Conservation (phyloP, 1,284 basidiomycete species). For the Fomitopsis betulina region DNA sequence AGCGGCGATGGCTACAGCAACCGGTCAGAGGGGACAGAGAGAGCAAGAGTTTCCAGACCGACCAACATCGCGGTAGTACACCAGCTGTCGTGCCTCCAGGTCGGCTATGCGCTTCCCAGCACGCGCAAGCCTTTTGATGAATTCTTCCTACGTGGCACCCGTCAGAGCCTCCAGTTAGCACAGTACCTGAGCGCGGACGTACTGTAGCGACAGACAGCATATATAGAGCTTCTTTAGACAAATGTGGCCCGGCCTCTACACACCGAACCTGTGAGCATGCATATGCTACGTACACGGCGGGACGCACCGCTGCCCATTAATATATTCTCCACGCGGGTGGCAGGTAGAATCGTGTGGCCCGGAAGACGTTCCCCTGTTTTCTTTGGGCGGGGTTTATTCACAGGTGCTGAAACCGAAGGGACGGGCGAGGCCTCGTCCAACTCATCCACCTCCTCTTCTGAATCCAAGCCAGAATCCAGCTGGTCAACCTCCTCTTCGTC, state of each 20-base stretch:
- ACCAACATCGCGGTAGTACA: slow-evolving; percentile 74
- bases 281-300: not conserved
- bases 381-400: slow-evolving; percentile 28
- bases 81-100: slow-evolving; percentile 42
- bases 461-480: slow-evolving; percentile 56
- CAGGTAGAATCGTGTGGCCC: slow-evolving; percentile 59
- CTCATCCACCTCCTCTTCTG: slow-evolving; percentile 32
- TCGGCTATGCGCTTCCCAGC: slow-evolving; percentile 55
- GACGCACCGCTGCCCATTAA: slow-evolving; percentile 63
- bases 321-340: slow-evolving; percentile 61
- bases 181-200: slow-evolving; percentile 17
- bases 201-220: slow-evolving; percentile 70
- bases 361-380: slow-evolving; percentile 45
- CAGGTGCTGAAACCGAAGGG: not conserved
- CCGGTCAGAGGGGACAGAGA: slow-evolving; percentile 9
- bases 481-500: slow-evolving; percentile 56
- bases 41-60: slow-evolving; percentile 17
- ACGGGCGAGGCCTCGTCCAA: slow-evolving; percentile 10
- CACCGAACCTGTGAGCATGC: slow-evolving; percentile 29
- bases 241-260: slow-evolving; percentile 41
- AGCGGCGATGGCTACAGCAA: slow-evolving; percentile 44
- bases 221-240: slow-evolving; percentile 73
- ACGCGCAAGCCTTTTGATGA: slow-evolving; percentile 62
- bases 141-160: slow-evolving; percentile 58
- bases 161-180: slow-evolving; percentile 1